phyloP scores from a whole-genome alignment of 1,139 yeast genomes.

The Protomyces gravidus region DNA sequence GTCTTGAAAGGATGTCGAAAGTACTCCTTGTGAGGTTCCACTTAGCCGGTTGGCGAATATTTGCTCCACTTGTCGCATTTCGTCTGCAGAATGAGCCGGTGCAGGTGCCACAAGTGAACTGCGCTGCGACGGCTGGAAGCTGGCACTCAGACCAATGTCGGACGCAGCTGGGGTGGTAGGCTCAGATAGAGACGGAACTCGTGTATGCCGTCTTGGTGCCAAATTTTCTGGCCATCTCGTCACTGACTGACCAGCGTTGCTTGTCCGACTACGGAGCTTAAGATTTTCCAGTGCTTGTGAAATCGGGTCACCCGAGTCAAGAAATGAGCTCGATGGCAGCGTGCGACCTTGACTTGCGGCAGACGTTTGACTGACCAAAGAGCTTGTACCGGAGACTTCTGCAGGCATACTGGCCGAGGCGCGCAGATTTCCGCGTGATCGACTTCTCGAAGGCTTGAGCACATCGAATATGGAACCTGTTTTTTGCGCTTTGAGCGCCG shows the following conservation, averaged over 20 bases:
- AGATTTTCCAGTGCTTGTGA: slow-evolving; percentile 62
- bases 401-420: background rate
- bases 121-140: background rate
- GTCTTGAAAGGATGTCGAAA: no score
- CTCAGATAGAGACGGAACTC: slow-evolving; percentile 16
- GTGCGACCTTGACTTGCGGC: slow-evolving; percentile 32
- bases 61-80: slow-evolving; percentile 39
- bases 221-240: background rate
- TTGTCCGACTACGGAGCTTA: slow-evolving; percentile 38
- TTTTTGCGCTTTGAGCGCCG: slow-evolving; percentile 17
- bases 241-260: background rate
- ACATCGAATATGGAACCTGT: slow-evolving; percentile 33
- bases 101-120: slow-evolving; percentile 30
- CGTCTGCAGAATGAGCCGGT: slow-evolving; percentile 41
- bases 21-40: no score
- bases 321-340: slow-evolving; percentile 1
- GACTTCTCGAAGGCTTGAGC: slow-evolving; percentile 39
- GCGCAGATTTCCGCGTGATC: slow-evolving; percentile 33
- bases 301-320: slow-evolving; percentile 45
- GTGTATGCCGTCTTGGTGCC: background rate
- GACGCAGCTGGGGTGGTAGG: slow-evolving; percentile 10
- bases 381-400: slow-evolving; percentile 29
- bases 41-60: slow-evolving; percentile 33
- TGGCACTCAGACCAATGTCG: slow-evolving; percentile 2
- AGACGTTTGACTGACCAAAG: slow-evolving; percentile 37